phyloP scores from a whole-genome alignment of 306 rosid species.

The Malus asiatica region DNA sequence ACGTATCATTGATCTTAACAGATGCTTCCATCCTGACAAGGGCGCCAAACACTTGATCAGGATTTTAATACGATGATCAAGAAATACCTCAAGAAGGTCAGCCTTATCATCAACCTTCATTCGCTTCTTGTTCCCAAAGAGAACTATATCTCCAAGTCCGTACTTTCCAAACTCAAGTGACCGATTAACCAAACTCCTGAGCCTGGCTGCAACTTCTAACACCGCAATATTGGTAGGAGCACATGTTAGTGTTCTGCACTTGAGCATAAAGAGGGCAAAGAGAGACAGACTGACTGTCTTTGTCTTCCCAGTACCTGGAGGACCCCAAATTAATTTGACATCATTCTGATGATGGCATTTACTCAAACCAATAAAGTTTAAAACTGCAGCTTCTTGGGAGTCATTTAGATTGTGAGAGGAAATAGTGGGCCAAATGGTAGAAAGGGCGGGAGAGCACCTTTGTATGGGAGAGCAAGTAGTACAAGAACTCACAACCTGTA shows the following conservation, averaged over 20 bases:
- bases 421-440: slow-evolving; percentile 1
- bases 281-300: slow-evolving; percentile 25
- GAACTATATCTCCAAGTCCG: slow-evolving; percentile 32
- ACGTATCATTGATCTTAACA: slow-evolving; percentile 10
- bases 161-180: background rate
- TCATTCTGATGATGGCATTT: slow-evolving; percentile 7
- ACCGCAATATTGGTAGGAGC: slow-evolving; percentile 28
- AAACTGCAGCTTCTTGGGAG: slow-evolving; percentile 19
- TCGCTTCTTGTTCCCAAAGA: slow-evolving; percentile 20
- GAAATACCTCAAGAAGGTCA: slow-evolving; percentile 24
- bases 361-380: background rate
- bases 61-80: slow-evolving; percentile 9
- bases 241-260: slow-evolving; percentile 21
- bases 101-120: slow-evolving; percentile 15
- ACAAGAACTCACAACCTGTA: slow-evolving; percentile 36
- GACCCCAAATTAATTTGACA: slow-evolving; percentile 26
- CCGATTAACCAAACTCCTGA: slow-evolving; percentile 1
- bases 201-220: slow-evolving; percentile 22
- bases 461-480: slow-evolving; percentile 4
- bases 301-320: slow-evolving; percentile 45
- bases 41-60: background rate
- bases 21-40: slow-evolving; percentile 13
- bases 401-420: slow-evolving; percentile 10
- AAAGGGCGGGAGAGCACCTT: background rate
- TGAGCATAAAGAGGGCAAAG: background rate